These are phyloP conservation scores for Lizonia empirigonia DNA, from an alignment of 2,329 filamentous ascomycete genomes.

Conservation along the genomic window DNA sequence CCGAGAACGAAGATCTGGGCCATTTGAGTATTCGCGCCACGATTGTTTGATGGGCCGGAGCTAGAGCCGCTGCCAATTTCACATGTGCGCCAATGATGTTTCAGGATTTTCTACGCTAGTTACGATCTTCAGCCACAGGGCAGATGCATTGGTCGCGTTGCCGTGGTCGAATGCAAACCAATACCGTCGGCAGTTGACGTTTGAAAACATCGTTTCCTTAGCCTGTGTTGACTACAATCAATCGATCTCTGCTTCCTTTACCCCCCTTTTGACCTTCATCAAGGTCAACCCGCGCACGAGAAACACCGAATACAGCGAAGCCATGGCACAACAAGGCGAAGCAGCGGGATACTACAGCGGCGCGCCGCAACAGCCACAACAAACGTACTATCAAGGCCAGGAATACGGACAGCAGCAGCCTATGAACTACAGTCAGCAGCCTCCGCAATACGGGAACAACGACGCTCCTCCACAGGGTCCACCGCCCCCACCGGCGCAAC, in stretches of 20 bases:
- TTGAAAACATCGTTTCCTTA: conserved; percentile 18
- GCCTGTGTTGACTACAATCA: conserved; percentile 8
- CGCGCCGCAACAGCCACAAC: conserved; percentile 28
- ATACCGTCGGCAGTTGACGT: conserved; percentile 19
- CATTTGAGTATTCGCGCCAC: conserved; percentile 6
- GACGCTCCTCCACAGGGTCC: conserved; percentile 36
- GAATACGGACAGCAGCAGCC: conserved; percentile 24
- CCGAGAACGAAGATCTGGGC: conserved; percentile 9
- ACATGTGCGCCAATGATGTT: conserved; percentile 5
- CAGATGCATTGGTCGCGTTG: conserved; percentile 10
- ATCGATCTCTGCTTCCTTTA: conserved; percentile 1
- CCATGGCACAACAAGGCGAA: conserved; percentile 45
- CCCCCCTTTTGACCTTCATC: background rate
- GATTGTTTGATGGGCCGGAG: conserved; percentile 3
- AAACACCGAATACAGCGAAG: background rate
- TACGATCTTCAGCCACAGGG: conserved; percentile 23
- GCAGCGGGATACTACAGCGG: conserved; percentile 49
- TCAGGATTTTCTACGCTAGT: conserved; percentile 2
- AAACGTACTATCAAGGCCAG: conserved; percentile 36
- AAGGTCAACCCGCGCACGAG: background rate
- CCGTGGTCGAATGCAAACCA: conserved; percentile 9
- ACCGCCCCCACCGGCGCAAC: conserved; percentile 27
- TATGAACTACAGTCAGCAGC: conserved; percentile 37
- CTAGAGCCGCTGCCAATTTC: background rate
- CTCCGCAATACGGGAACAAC: conserved; percentile 42